Evolutionary conservation across 331 rosid species (phyloP).

Genomic region (Stylosanthes scabra): DNA sequence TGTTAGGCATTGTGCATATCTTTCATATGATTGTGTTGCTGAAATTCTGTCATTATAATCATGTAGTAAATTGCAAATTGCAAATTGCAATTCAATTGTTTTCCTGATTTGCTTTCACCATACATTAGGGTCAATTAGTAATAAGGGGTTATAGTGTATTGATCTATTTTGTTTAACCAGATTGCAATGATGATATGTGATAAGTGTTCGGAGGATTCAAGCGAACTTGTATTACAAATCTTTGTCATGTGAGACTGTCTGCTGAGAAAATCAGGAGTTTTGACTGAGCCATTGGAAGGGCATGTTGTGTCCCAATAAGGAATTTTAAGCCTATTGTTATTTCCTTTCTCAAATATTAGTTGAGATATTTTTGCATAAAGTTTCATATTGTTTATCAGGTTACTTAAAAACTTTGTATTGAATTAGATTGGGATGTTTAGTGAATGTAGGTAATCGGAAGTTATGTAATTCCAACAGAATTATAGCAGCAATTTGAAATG

Average conservation of each 20-base stretch:
- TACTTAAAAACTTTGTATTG: constrained; percentile 11
- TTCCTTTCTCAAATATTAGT: neutral
- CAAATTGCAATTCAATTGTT: neutral
- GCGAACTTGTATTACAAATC: constrained; percentile 47
- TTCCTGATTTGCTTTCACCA: constrained; percentile 19
- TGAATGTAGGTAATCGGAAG: neutral
- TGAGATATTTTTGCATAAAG: constrained; percentile 10
- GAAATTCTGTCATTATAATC: constrained; percentile 10
- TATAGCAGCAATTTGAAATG: neutral
- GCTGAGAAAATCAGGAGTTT: constrained; percentile 48
- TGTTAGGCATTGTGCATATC: neutral
- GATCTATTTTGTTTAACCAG: constrained; percentile 57
- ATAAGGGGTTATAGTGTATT: constrained; percentile 39
- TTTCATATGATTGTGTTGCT: constrained; percentile 13
- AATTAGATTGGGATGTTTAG: neutral
- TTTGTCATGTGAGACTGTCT: constrained; percentile 43
- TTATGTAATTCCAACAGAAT: constrained; percentile 4
- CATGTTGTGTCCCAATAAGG: constrained; percentile 29
- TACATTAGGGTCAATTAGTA: constrained; percentile 35
- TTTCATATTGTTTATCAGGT: constrained; percentile 3
- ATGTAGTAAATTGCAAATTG: neutral
- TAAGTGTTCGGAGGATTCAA: constrained; percentile 52
- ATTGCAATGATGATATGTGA: constrained; percentile 73
- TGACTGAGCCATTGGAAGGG: constrained; percentile 49
- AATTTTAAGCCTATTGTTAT: constrained; percentile 34